Base-by-base conservation (phyloP, 2,329 filamentous ascomycete species). In the Diaporthe batatas region DNA sequence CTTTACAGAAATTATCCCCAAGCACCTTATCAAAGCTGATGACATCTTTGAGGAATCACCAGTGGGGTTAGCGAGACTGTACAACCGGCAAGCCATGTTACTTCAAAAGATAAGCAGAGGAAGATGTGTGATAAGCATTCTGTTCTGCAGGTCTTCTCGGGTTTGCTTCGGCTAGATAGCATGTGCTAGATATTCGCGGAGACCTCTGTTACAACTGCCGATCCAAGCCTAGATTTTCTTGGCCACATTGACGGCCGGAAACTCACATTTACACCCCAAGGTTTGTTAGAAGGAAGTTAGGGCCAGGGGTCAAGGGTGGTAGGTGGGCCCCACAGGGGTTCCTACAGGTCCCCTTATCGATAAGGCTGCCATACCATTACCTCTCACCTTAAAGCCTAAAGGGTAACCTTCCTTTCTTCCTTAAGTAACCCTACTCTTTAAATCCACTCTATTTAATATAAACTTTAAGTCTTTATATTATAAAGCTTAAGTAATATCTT, bases 21-120 rank as follows among this genome's bases (percentile, higher is more conserved):
- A 25, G 18, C 39, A 10, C 51, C 59, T 72, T 72, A 68, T 72
- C 70, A 72, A 58, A 49, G 51, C 42, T 58, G 59, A 68, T 57
- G 51, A 34, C 59, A 68, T 65, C 36, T 68, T 49, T 14, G 39
- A 34, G 6, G 0, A 21, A 29, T 21, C 29, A 54, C 21, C 34
- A 32, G 51, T 58, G 53, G 57, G 47, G 69, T 53, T 47, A 39
- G 51, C 36, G 51, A 51, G 39, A 47, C 39, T 44, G 42, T 49
- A 54, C 47, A 11, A 25, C 68, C 54, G 54, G 54, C 54, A 34
- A 34, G 49, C 32, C 53, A 11, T 23, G 18, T n/a, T 29, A 18
- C 34, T 62, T 34, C 23, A 44, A 23, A 23, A 68, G 70, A 72
- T 72, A 72, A 68, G 70, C 53, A 51, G 5, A 44, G 32, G 16